Base-by-base conservation (phyloP, 108 stramenopile species). In the Nannochloropsis oceanica region DNA sequence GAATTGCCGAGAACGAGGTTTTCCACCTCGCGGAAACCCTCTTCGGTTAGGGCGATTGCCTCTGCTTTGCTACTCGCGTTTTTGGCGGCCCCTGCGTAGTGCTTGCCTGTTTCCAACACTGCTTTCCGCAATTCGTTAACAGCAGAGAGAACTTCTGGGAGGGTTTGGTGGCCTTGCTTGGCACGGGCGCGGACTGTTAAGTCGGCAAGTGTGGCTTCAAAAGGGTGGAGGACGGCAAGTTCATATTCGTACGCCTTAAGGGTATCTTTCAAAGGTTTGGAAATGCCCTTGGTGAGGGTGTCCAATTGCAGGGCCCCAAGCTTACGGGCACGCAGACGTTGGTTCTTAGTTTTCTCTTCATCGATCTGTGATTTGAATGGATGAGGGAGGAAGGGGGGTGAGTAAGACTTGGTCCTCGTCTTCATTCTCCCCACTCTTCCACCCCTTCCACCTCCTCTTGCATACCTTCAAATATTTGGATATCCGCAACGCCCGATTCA, bases 191-290 rank as follows among this genome's bases (percentile, higher is more conserved):
- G 88, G 13, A 94, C 93, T 27, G 97, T 96, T 43, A 97, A 88
- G 85, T 96, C 94, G 80, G 95, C 94, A 22, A 96, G 94, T 42
- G 95, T 95, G 43, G 87, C 88, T 90, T 97, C 97, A 83, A 97
- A 97, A 12, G 97, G 97, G 92, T 97, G 97, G 73, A 97, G 89
- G 26, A 90, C 81, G 50, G 89, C 81, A 83, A 93, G 92, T 86
- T 94, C 92, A 25, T 89, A 84, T 42, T 92, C 84, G 86, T 96
- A 97, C n/a, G 92, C 92, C 25, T 94, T 81, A 2, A 96, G 92
- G 14, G 93, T 85, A 43, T 96, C 93, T 80, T 93, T 89, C 22
- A 97, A 86, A 12, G 97, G 97, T 12, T 91, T 26, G 80, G 95
- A 96, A 24, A 96, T 81, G 34, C 85, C 91, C 86, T 95, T 94